Evolutionary conservation across 148 eudicot genomes (phyloP), one percentile per base, ranked within the genome.

Genomic region (Spergularia marina): DNA sequence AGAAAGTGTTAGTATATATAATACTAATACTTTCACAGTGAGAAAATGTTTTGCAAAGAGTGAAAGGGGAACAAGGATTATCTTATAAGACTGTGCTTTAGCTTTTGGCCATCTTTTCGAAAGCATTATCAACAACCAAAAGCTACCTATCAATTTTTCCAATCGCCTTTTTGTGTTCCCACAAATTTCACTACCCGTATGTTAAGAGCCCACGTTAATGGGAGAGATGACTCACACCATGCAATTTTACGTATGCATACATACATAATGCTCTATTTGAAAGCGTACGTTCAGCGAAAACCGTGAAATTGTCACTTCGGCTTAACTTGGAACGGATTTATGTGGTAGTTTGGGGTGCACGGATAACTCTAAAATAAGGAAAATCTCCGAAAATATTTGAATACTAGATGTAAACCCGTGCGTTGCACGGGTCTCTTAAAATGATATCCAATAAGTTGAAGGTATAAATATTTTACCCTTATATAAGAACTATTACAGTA

Each of bases 1-100:
- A 16, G 20, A 10, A 60, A 14, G 18, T 12, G 15, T 16, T 25
- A 13, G 52, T 53, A 5, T 21, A 12, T 17, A 12, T 17, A 60
- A 47, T 23, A 62, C 70, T 70, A 80, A 79, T 77, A 74, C 80
- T 87, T 82, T 73, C 60, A 70, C 47, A 34, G 62, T 77, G 72
- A 34, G 73, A 69, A 75, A 57, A 66, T 76, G 23, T 65, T 52
- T 60, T 16, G 25, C 36, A 57, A 39, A 72, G 49, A 72, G 71
- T 53, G 67, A 73, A 30, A 67, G 66, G 83, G 84, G 84, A 71
- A 71, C 79, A 82, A 78, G 59, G 64, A 76, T 80, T 78, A 84
- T 82, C 79, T 80, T 76, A 73, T 73, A 60, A 75, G 73, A 76
- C 76, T 71, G 61, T 20, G 64, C 79, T 85, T 80, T 70, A 61